Evolutionary conservation across 2,329 filamentous ascomycete genomes (phyloP), one percentile per base, ranked within the genome.

Genomic region (Colletotrichum sp.): DNA sequence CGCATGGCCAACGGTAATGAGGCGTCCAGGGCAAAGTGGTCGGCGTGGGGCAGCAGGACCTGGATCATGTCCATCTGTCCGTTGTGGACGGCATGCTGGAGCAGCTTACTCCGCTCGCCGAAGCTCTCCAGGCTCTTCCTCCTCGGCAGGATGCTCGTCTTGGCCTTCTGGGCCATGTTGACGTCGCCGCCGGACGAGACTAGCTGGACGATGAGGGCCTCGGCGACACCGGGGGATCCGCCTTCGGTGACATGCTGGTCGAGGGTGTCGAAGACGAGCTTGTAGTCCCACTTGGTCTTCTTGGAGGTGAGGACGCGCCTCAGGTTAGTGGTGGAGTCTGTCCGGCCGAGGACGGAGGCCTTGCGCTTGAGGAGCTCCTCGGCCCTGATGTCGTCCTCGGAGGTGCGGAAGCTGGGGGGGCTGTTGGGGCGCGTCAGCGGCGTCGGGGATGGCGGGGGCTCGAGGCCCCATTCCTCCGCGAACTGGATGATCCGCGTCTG

Each of bases 171-270:
- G 59, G 81, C 83, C 36, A 85, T 81, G 69, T 89, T 88, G 16
- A 92, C 80, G 68, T 91, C 88, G 6, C 90, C 88, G 16, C 90
- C 90, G 2, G 85, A 87, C 2, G 84, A 81, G 44, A 85, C 84
- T 39, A 92, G 82, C 81, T 89, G 90, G 5, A 82, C 83, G 34
- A 92, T 87, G 28, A 92, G 84, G 1, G 88, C 89, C 79, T 92
- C 89, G n/a, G 89, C 90, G 6, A 92, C 87, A 10, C 88, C 90
- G 0, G 90, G 86, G 1, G 89, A 87, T 15, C 90, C 90, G 18
- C 82, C 83, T 63, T 87, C 88, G 44, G 84, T 82, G 72, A 92
- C 85, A 79, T 90, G 89, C 57, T 84, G 83, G 63, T 88, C 83
- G 68, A 92, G 84, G 16, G 88, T 87, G 65, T 88, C 87, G 66